These are phyloP conservation scores for Cyclotella sp. DNA, from an alignment of 108 stramenopile genomes.

Conservation along the genomic window DNA sequence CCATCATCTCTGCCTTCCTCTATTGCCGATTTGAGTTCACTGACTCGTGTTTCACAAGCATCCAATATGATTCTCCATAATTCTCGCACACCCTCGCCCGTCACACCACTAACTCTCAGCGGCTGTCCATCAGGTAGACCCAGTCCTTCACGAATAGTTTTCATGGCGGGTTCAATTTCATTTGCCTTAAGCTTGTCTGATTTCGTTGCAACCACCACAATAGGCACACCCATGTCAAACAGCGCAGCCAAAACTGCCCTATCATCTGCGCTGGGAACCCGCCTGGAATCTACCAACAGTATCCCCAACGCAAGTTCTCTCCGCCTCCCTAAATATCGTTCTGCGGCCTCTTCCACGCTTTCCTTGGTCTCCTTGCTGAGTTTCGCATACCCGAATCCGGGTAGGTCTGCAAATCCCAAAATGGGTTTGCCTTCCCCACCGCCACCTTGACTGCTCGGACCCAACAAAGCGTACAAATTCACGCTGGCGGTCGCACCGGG, in stretches of 20 bases:
- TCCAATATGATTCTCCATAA: constrained; percentile 87
- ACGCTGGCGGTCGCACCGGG: constrained; percentile 87
- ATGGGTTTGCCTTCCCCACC: constrained; percentile 46
- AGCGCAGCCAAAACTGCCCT: constrained; percentile 83
- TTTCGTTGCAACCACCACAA: constrained; percentile 91
- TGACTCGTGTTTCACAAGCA: constrained; percentile 77
- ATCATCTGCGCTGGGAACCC: constrained; percentile 85
- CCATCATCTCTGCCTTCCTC: constrained; percentile 56
- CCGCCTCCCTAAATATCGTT: constrained; percentile 84
- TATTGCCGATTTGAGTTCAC: constrained; percentile 58
- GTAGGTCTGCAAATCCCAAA: constrained; percentile 90
- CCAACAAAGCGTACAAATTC: constrained; percentile 74
- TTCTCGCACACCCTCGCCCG: constrained; percentile 76
- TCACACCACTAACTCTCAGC: constrained; percentile 69
- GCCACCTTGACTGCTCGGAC: constrained; percentile 37
- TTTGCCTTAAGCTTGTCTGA: constrained; percentile 82
- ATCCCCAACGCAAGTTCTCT: constrained; percentile 86
- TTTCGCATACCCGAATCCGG: constrained; percentile 97
- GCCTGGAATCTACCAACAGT: constrained; percentile 89
- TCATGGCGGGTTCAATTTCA: constrained; percentile 55
- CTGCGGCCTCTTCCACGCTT: constrained; percentile 79
- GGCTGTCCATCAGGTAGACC: constrained; percentile 87
- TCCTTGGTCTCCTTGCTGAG: constrained; percentile 84
- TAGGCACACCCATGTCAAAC: constrained; percentile 83
- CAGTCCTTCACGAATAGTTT: constrained; percentile 62